phyloP scores from a whole-genome alignment of 805 yeast species.

The Candida ipomoeae region DNA sequence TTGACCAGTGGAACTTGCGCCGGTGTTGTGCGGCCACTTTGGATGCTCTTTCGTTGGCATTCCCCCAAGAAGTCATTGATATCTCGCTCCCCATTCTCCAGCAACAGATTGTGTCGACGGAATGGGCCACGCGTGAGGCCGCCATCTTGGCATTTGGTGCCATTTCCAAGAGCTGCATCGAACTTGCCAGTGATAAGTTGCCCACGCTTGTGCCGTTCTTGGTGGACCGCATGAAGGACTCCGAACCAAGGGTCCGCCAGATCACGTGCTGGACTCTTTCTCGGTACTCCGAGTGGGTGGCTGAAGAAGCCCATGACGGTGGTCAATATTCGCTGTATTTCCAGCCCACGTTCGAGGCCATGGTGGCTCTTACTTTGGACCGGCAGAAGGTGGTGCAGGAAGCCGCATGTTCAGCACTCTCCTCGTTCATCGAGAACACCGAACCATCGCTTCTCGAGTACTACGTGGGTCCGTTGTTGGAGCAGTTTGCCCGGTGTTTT shows the following conservation, averaged over 20 bases:
- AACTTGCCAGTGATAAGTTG: conserved; percentile 62
- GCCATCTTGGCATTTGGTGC: conserved; percentile 95
- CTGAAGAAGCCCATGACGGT: conserved; percentile 58
- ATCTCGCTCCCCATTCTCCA: conserved; percentile 72
- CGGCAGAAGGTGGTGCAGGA: conserved; percentile 91
- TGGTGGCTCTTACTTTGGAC: conserved; percentile 74
- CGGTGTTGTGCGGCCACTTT: conserved; percentile 94
- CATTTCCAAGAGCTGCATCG: conserved; percentile 82
- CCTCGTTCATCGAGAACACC: conserved; percentile 76
- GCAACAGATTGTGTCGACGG: conserved; percentile 58
- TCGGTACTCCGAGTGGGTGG: conserved; percentile 79
- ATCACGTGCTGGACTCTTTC: conserved; percentile 95
- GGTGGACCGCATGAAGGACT: conserved; percentile 71
- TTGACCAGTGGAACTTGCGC: conserved; percentile 83
- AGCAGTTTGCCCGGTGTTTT: conserved; percentile 72
- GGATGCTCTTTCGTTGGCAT: conserved; percentile 68
- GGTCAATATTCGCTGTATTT: conserved; percentile 65
- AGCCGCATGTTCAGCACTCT: conserved; percentile 84
- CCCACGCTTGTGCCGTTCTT: conserved; percentile 82
- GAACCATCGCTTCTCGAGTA: conserved; percentile 59
- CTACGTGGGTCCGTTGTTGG: conserved; percentile 61
- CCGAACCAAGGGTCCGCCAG: conserved; percentile 81
- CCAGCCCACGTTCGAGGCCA: conserved; percentile 71
- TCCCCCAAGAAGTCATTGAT: conserved; percentile 63
- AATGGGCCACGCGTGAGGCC: conserved; percentile 92